Percentiles rank a stretch among this genome's conserved stretches.
phyloP scores from a whole-genome alignment of 1,284 basidiomycete genomes.

The Trichosporon sp. region DNA sequence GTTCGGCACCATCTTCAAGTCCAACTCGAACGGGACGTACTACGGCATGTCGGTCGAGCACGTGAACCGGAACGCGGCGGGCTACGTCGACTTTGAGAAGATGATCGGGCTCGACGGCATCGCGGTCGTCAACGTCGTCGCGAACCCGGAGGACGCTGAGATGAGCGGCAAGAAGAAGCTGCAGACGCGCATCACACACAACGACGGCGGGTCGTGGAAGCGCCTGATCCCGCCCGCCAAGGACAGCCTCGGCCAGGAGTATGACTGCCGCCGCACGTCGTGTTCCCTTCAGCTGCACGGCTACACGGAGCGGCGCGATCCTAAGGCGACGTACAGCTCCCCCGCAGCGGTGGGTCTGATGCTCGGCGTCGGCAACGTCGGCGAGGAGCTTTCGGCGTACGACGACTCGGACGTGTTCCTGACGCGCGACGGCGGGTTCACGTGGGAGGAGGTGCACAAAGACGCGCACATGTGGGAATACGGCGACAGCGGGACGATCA shows the following conservation, averaged over 20 bases:
- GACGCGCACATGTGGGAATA: constrained; percentile 98
- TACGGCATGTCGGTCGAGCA: constrained; percentile 79
- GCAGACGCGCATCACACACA: constrained; percentile 87
- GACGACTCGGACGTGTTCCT: constrained; percentile 91
- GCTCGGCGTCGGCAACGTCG: constrained; percentile 97
- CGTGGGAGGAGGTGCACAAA: constrained; percentile 97
- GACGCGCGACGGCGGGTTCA: constrained; percentile 92
- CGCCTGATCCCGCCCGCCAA: constrained; percentile 65
- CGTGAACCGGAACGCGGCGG: constrained; percentile 80
- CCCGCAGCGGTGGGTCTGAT: constrained; percentile 88
- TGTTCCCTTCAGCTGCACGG: constrained; percentile 91
- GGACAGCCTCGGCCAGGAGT: constrained; percentile 73
- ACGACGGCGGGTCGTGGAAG: constrained; percentile 91
- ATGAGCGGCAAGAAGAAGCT: constrained; percentile 71
- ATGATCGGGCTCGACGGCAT: constrained; percentile 94
- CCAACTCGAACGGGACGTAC: constrained; percentile 97
- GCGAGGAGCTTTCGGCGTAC: constrained; percentile 74
- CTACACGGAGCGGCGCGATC: constrained; percentile 87
- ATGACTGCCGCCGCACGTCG: constrained; percentile 67
- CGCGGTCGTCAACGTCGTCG: constrained; percentile 83
- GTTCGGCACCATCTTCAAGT: constrained; percentile 89
- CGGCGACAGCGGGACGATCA: constrained; percentile 90
- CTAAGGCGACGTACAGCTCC: constrained; percentile 84
- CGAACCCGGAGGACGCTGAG: constrained; percentile 65
- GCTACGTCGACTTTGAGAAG: constrained; percentile 98